phyloP scores from a whole-genome alignment of 106 monocot species.

The Apostasia ramifera region DNA sequence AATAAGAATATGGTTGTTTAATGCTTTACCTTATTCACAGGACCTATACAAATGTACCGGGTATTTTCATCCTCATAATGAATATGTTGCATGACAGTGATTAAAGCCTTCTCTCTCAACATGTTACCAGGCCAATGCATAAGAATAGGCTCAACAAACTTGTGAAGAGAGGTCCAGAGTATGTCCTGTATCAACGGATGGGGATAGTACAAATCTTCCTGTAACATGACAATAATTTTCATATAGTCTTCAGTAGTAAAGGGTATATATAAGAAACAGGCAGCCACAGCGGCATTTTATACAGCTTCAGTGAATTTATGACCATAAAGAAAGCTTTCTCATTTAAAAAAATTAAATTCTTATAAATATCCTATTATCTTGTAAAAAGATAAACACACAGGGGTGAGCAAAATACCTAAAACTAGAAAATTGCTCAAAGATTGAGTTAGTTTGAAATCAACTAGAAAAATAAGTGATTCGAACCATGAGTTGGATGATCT shows the following conservation, averaged over 20 bases:
- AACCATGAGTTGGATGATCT: too few species aligned
- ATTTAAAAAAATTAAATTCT: too few species aligned
- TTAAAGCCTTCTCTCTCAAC: conserved; percentile 74
- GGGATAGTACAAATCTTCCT: conserved; percentile 93
- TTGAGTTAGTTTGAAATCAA: too few species aligned
- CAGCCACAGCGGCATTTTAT: background rate
- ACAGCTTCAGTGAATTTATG: background rate
- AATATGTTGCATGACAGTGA: conserved; percentile 65
- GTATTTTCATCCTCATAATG: conserved; percentile 98
- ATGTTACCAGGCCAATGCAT: conserved; percentile 65
- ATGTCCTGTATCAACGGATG: conserved; percentile 80
- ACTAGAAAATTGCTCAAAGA: too few species aligned
- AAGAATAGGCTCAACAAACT: conserved; percentile 71
- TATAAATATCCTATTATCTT: too few species aligned
- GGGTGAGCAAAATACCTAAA: too few species aligned
- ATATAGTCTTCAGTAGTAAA: too few species aligned
- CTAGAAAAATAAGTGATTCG: too few species aligned
- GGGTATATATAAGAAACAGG: too few species aligned
- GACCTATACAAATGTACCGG: conserved; percentile 79
- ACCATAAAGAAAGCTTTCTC: too few species aligned
- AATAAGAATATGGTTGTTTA: conserved; percentile 1
- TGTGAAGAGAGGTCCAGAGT: conserved; percentile 73
- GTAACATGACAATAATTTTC: conserved; percentile 10
- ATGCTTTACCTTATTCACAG: conserved; percentile 80
- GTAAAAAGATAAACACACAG: too few species aligned